Base-by-base conservation (phyloP, 192 early-diverging fungal genomes). In the Geranomyces variabilis region DNA sequence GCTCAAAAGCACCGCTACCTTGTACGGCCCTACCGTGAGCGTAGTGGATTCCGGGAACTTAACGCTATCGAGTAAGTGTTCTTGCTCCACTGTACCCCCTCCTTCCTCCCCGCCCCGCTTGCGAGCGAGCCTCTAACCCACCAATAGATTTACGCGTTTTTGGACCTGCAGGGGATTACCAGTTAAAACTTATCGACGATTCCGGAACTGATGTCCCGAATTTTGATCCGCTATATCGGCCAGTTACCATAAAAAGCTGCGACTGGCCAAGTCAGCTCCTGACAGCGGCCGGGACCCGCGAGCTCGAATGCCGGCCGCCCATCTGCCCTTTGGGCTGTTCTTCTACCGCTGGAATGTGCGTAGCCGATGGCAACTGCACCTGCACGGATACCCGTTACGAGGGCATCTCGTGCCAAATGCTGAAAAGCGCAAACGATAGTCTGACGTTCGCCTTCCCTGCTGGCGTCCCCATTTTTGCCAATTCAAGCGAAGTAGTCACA, bases 331-430 rank as follows among this genome's bases (percentile, higher is more conserved):
- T 15, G 21, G 66, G 66, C 1, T 67, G 72, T 67, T 66, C 63
- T 21, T 34, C 70, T 7, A 26, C 63, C 0, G 72, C 72, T n/a
- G 72, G 72, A 21, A 31, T 43, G 36, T 74, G 72, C 44, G 65
- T 56, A 15, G 63, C 49, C 7, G 72, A 74, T 33, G 72, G 72
- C 6, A 66, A 74, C 45, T 74, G 72, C 57, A 60, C 17, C 6
- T 74, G 72, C 64, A 24, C 29, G 4, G 63, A 74, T 53, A 12
- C 53, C 12, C 14, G 21, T 0, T 74, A 74, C 43, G 72, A 74
- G 43, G 72, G 72, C 36, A 24, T 67, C 33, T n/a, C 48, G 0
- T 74, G 72, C 30, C 51, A 48, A 45, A 34, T 74, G 33, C 55
- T 41, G 22, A 66, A 67, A 22, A 22, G 31, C 34, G 63, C 19